Base-by-base conservation (phyloP, 2,329 filamentous ascomycete genomes). In the Calonectria montana region DNA sequence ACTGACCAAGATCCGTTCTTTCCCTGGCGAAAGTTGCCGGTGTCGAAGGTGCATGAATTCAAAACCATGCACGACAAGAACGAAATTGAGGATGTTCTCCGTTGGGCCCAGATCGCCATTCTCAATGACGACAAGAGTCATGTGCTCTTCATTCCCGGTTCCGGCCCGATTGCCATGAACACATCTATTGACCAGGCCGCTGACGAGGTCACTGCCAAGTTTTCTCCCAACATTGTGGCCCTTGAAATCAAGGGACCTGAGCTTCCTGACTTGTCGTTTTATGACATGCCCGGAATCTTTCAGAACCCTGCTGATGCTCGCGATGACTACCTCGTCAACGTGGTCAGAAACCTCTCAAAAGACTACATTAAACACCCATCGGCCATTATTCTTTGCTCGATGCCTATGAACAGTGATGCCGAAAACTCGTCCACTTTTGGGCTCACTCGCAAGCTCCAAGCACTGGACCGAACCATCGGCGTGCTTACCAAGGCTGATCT, bases 401-500 rank as follows among this genome's bases (percentile, higher is more conserved):
- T 94, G 23, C 90, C 94, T 0, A 94, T 97, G 90, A 94, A 94
- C 2, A 90, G 89, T 0, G 95, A 98, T 69, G 89, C 94, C 0
- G 92, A 94, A 2, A 96, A 92, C 16, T 96, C 93, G 0, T 92
- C 88, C 1, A 93, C 94, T 0, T 91, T 93, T 13, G 87, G 88
- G 0, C 86, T 94, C 3, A 90, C 96, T 75, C 83, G 90, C 35
- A 81, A 87, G 48, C 83, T 90, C 1, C 85, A 85, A 1, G 93
- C 92, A 0, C 86, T 88, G 2, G 73, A 86, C 4, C 87, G 92
- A 1, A 94, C 92, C 1, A 87, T 94, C 65, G 94, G 94, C 0
- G 93, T 97, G 0, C 87, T 98, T 18, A 98, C 95, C 0, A 98
- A 97, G 78, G 95, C 95, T 0, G 96, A 98, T 73, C 88, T 93